Conservation (phyloP, 371 early-diverging fungal species). For the Coemansia sp. region DNA sequence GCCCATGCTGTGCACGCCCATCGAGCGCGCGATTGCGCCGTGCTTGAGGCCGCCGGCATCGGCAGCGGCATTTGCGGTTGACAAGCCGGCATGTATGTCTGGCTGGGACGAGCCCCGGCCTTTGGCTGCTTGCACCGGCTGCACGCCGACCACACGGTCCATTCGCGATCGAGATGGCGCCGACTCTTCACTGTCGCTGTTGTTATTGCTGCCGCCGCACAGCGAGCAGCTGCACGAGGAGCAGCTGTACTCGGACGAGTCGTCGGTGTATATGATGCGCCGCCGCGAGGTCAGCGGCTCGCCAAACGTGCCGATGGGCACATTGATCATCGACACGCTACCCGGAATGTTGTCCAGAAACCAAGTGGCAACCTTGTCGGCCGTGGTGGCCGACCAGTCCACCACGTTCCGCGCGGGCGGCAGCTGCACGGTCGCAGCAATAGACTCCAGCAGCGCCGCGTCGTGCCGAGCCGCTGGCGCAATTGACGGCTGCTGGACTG, state of each 20-base stretch:
- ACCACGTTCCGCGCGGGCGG: constrained; percentile 45
- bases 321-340: constrained; percentile 38
- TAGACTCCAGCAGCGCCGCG: constrained; percentile 9
- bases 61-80: background rate
- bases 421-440: constrained; percentile 18
- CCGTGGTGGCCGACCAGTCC: constrained; percentile 38
- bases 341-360: constrained; percentile 52
- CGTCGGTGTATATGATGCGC: constrained; percentile 16
- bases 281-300: constrained; percentile 22
- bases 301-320: constrained; percentile 32
- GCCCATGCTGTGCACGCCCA: background rate
- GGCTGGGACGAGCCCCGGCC: no score
- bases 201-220: constrained; percentile 17
- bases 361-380: constrained; percentile 49
- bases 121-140: background rate
- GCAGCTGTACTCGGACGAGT: constrained; percentile 21
- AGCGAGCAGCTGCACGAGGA: constrained; percentile 42
- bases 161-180: background rate
- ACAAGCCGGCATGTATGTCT: no score
- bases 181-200: background rate
- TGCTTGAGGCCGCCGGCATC: background rate
- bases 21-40: background rate
- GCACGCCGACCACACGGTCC: constrained; percentile 6
- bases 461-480: background rate
- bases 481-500: background rate